Base-by-base conservation (phyloP, 768 basidiomycete genomes). In the Trametes cinnabarina region DNA sequence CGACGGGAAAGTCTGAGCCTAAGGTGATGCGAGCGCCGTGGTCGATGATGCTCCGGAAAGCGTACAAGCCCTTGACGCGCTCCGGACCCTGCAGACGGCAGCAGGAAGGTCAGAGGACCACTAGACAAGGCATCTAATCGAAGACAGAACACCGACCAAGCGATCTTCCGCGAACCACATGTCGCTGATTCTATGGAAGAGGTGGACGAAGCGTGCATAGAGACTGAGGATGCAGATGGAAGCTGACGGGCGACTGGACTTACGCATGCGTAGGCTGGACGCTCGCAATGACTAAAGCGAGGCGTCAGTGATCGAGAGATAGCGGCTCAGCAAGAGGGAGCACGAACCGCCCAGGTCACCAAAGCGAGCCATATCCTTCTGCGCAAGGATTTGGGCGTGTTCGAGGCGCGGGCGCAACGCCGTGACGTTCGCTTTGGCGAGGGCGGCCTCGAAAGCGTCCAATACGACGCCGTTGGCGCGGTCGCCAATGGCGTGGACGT, bases 1-100 rank as follows among this genome's bases (percentile, higher is more conserved):
- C 95, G 30, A 98, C 92, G 0, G 94, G 94, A 62, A 90, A 91
- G 73, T 96, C 94, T 3, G 91, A 92, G 14, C 95, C 94, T 22
- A 96, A 72, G 2, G 89, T 83, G 53, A 94, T 84, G 55, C 82
- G 74, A 53, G 84, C 84, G 47, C 85, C 84, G 55, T 78, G 80
- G 64, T 86, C 79, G 32, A 88, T 67, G 26, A 90, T 76, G 42
- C 86, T 82, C 19, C 86, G 84, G 80, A 95, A 97, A 0, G 94
- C 92, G 66, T 97, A 97, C 4, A 95, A 79, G 9, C 82, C 80
- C 67, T 90, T 90, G 47, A 96, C 84, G 42, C 95, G 83, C 62
- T 93, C 87, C 15, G 87, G 82, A 6, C 94, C 93, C 90, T 65
- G 44, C 87, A 15, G 34, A 26, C 11, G 9, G 35, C 19, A 52